These are phyloP conservation scores for Lachnellula occidentalis DNA, from an alignment of 2,329 filamentous ascomycete genomes.

Conservation along the genomic window DNA sequence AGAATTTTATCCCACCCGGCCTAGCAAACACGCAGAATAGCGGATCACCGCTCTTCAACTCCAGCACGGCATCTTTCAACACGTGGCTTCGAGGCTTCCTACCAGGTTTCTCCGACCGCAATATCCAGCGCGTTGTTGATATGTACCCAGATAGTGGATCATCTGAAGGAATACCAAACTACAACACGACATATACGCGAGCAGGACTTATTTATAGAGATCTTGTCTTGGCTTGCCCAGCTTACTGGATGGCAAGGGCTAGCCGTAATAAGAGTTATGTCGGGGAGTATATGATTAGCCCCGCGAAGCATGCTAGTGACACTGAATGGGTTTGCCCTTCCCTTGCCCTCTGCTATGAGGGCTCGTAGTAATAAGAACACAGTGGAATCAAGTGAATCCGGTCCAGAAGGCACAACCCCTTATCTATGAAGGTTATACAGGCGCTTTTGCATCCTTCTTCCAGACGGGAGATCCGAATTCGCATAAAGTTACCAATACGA, in stretches of 20 bases:
- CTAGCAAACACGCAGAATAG: constrained; percentile 34
- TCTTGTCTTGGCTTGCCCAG: constrained; percentile 53
- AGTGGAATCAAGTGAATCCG: constrained; percentile 52
- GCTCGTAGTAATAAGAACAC: not conserved
- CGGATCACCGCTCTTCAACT: constrained; percentile 42
- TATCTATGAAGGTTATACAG: constrained; percentile 51
- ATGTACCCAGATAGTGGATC: constrained; percentile 44
- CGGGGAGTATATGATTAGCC: constrained; percentile 54
- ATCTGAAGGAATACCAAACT: constrained; percentile 39
- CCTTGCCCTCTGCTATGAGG: not conserved
- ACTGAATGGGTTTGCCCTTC: constrained; percentile 43
- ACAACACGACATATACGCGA: constrained; percentile 45
- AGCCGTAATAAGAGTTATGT: constrained; percentile 44
- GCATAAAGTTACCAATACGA: constrained; percentile 45
- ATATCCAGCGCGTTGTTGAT: constrained; percentile 36
- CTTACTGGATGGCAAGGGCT: constrained; percentile 48
- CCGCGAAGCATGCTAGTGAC: constrained; percentile 55
- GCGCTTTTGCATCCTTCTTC: constrained; percentile 56
- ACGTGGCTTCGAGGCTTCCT: constrained; percentile 50
- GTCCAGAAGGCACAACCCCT: constrained; percentile 47
- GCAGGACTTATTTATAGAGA: constrained; percentile 55
- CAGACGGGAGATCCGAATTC: constrained; percentile 53
- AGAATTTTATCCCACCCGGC: constrained; percentile 53
- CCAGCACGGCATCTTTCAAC: constrained; percentile 43
- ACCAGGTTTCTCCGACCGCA: constrained; percentile 38